Conservation (phyloP, 1,284 basidiomycete species). For the Acaromyces ingoldii region DNA sequence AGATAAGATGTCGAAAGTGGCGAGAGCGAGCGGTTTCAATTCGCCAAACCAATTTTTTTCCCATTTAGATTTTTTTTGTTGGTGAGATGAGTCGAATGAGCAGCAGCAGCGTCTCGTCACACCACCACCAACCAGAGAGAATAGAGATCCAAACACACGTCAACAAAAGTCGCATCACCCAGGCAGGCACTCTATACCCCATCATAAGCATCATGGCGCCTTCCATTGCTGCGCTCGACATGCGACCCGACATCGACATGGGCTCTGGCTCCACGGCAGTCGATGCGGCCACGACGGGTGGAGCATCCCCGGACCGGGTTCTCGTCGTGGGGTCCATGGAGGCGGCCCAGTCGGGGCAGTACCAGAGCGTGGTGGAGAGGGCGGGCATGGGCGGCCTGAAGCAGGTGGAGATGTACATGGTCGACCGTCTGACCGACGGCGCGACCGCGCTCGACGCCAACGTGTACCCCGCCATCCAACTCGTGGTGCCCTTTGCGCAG, state of each 20-base stretch:
- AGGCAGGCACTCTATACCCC: too few relatives aligned
- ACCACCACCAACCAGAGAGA: too few relatives aligned
- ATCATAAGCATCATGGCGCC: too few relatives aligned
- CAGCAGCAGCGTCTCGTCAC: too few relatives aligned
- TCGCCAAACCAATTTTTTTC: too few relatives aligned
- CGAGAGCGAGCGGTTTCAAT: too few relatives aligned
- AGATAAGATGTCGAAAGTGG: too few relatives aligned
- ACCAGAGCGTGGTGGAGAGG: slow-evolving; percentile 36
- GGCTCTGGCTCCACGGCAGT: background rate
- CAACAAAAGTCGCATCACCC: too few relatives aligned
- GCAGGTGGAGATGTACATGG: slow-evolving; percentile 48
- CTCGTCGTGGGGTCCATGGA: slow-evolving; percentile 45
- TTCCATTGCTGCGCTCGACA: background rate
- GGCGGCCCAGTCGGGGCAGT: slow-evolving; percentile 34
- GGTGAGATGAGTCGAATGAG: too few relatives aligned
- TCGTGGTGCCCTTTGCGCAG: background rate
- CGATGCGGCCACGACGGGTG: background rate
- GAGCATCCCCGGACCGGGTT: slow-evolving; percentile 10
- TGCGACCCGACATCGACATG: slow-evolving; percentile 3
- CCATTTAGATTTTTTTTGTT: too few relatives aligned
- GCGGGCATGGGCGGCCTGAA: slow-evolving; percentile 6
- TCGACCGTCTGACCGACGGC: slow-evolving; percentile 45
- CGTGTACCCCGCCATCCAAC: background rate
- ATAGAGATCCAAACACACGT: too few relatives aligned
- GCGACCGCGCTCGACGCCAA: slow-evolving; percentile 6